Evolutionary conservation across 331 rosid genomes (phyloP), one percentile per base, ranked within the genome.

Genomic region (Dryas integrifolia): DNA sequence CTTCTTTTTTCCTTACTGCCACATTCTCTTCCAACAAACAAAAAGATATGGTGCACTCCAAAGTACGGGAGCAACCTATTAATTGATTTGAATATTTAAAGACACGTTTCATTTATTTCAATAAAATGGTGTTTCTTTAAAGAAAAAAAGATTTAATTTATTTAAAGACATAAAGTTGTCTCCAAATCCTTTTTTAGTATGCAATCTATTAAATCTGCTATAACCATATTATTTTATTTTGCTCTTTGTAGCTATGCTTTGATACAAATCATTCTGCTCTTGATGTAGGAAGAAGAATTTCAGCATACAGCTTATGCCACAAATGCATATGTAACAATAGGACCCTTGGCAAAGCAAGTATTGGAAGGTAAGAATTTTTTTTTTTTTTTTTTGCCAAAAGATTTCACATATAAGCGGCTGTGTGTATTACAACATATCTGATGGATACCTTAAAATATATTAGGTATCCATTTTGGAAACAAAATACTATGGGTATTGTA

Each of bases 251-350:
- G 53, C 40, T 76, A n/a, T 69, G 48, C 47, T 70, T 61, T 8
- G 41, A 41, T 69, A 43, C 73, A 50, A 73, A 58, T 18, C 51
- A 50, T 7, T 68, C 16, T 79, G 71, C 80, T 80, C 51, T 77
- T 74, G 52, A 70, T 85, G 86, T 69, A 93, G 98, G 91, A 89
- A 86, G 98, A 93, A 86, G 98, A 93, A 73, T 93, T 83, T 85
- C 98, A 93, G 85, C 98, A 93, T 82, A 91, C 98, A 76, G 84
- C 96, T 70, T 93, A 89, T 82, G 53, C 96, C 35, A 93, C 97
- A 47, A 93, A 93, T 84, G 94, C 98, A 30, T 93, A 93, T 43
- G 77, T 93, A 59, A 70, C 92, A 9, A 8, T 82, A 16, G 96
- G 97, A 59, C 90, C 95, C 16, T 67, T 91, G 58, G 86, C 94